Conservation (phyloP, 176 grass and related monocot species). For the Paspalum vaginatum region DNA sequence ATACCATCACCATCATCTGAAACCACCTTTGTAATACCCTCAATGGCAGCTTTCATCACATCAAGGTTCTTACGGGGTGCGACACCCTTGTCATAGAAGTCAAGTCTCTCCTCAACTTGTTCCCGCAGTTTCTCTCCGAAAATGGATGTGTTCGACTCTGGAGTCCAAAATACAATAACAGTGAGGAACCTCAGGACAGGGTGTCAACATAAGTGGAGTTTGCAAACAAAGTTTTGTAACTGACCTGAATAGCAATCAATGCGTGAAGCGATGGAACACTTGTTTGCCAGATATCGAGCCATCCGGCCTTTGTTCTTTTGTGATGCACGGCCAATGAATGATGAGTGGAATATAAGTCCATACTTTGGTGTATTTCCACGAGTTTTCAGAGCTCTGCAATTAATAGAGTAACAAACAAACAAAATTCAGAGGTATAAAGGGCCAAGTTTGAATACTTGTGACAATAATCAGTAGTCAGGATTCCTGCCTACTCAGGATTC, state of each 20-base stretch:
- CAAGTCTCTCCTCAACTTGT: constrained; percentile 93
- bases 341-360: constrained; percentile 94
- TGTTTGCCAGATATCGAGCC: constrained; percentile 94
- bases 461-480: neutral
- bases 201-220: neutral
- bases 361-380: constrained; percentile 92
- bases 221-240: constrained; percentile 17
- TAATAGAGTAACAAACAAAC: neutral
- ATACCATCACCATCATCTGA: constrained; percentile 47
- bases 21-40: constrained; percentile 28
- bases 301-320: constrained; percentile 81
- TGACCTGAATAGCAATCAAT: constrained; percentile 73
- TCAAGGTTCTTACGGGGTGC: constrained; percentile 88
- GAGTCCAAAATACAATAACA: constrained; percentile 20
- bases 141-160: constrained; percentile 61
- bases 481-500: neutral
- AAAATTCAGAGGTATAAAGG: neutral
- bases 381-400: constrained; percentile 78
- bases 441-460: neutral
- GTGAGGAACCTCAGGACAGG: neutral
- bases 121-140: constrained; percentile 83
- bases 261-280: constrained; percentile 94
- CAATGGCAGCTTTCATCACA: constrained; percentile 89
- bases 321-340: constrained; percentile 90
- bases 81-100: constrained; percentile 91